Base-by-base conservation (phyloP, 176 grass and related monocot genomes). In the Phragmites australis region DNA sequence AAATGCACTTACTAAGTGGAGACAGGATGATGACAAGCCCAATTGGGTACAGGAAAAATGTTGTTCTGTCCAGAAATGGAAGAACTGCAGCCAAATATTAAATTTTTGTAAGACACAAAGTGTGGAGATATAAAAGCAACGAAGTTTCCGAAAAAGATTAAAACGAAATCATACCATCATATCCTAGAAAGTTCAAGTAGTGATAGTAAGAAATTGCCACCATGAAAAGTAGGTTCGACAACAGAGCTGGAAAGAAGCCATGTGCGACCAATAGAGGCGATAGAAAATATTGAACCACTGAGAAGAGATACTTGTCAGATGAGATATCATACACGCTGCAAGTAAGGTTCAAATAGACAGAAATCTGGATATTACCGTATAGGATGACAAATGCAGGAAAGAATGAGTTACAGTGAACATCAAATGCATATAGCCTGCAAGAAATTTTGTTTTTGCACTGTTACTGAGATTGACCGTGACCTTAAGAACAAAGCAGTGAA, bases 351-450 rank as follows among this genome's bases (percentile, higher is more conserved):
- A 76, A 75, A 80, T 48, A 13, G 7, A 49, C 31, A 75, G 40
- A 37, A 69, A 22, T 77, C 9, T 78, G 12, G 9, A 49, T 49
- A 79, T 88, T 98, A 98, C 96, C 96, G 51, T 95, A 95, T 72
- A 98, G 92, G 74, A 98, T 82, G 71, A 98, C 82, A 58, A 98
- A 95, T 70, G 82, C 86, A 81, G 96, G 96, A 87, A 98, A 98
- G 88, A 98, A 98, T 7, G 96, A 98, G 82, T 95, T 98, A 84
- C 92, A 98, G 70, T 98, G 96, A 80, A 95, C 96, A 86, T 98
- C 96, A 65, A 98, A 95, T 73, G 96, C 90, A 89, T 98, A 98
- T 1, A 98, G 84, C 96, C 96, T 98, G 86, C 66, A 88, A 83
- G 19, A 8, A 70, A 51, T 31, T 57, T 31, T 65, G 15, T 40